A percentile compares a stretch with the other conserved stretches of the same genome.
phyloP scores from a whole-genome alignment of 345 rosid species.

The Citrus reticulata region DNA sequence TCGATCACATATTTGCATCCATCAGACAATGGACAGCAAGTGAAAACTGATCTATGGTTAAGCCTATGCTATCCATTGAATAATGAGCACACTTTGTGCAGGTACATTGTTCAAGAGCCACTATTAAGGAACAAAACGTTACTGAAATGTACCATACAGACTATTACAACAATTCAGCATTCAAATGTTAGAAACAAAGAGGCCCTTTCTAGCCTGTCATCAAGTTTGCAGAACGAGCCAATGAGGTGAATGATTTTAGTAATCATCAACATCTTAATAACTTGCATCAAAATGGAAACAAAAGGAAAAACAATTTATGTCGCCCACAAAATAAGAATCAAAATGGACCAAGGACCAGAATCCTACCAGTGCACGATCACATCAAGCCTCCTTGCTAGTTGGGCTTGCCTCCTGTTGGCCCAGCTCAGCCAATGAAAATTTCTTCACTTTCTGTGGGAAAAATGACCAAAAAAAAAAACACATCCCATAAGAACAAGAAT shows the following conservation, averaged over 20 bases:
- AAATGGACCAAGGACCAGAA: not conserved
- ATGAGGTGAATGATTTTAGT: not conserved
- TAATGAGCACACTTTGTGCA: not conserved
- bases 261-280: not conserved
- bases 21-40: not conserved
- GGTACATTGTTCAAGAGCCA: not conserved
- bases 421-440: constrained; percentile 50
- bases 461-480: not conserved
- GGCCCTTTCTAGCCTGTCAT: no score
- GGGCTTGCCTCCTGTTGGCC: constrained; percentile 29
- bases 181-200: not conserved
- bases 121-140: not conserved
- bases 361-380: not conserved
- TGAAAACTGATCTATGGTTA: not conserved
- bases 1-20: not conserved
- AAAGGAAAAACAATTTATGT: not conserved
- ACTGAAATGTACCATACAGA: not conserved
- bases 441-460: constrained; percentile 59
- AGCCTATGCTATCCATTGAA: not conserved
- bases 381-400: constrained; percentile 37
- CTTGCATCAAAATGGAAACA: not conserved
- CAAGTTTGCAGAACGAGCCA: no score
- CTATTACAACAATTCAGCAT: not conserved
- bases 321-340: not conserved
- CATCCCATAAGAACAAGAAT: not conserved